These are phyloP conservation scores for Aquanectria penicillioides DNA, from an alignment of 2,329 filamentous ascomycete genomes.

Conservation along the genomic window DNA sequence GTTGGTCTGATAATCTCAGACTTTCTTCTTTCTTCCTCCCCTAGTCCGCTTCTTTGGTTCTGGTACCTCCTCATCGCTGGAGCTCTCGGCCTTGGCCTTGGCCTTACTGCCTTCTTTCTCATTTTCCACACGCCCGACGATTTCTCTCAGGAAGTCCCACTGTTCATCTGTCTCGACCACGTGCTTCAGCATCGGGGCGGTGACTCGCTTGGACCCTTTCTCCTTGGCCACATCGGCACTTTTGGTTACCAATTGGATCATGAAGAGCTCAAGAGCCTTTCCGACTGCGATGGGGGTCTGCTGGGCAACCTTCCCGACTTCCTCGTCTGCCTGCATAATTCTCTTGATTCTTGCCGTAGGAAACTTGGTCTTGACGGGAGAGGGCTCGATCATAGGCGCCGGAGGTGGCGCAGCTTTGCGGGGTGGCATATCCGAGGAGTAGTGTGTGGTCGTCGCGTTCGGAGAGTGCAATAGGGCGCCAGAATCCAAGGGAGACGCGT, in stretches of 20 bases:
- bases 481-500: slow-evolving; percentile 20
- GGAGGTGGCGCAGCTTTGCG: slow-evolving; percentile 47
- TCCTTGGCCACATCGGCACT: slow-evolving; percentile 85
- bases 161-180: slow-evolving; percentile 90
- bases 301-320: slow-evolving; percentile 97
- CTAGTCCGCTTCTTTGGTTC: slow-evolving; percentile 60
- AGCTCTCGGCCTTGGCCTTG: slow-evolving; percentile 61
- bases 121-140: slow-evolving; percentile 82
- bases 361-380: slow-evolving; percentile 91
- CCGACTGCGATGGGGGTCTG: slow-evolving; percentile 96
- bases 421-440: slow-evolving; percentile 47
- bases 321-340: slow-evolving; percentile 99
- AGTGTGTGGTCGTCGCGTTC: slow-evolving; percentile 21
- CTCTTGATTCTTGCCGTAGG: slow-evolving; percentile 97
- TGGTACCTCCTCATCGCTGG: slow-evolving; percentile 59
- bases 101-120: slow-evolving; percentile 59
- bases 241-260: slow-evolving; percentile 92
- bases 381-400: slow-evolving; percentile 64
- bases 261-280: slow-evolving; percentile 96
- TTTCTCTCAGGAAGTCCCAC: slow-evolving; percentile 93
- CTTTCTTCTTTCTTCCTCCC: slow-evolving; percentile 63
- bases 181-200: slow-evolving; percentile 89
- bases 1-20: slow-evolving; percentile 35
- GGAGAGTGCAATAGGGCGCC: slow-evolving; percentile 15
- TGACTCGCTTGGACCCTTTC: slow-evolving; percentile 88